Percentiles rank a stretch among this genome's conserved stretches.
phyloP scores from a whole-genome alignment of 2,329 filamentous ascomycete genomes.

The Pezizomycotina sp. region DNA sequence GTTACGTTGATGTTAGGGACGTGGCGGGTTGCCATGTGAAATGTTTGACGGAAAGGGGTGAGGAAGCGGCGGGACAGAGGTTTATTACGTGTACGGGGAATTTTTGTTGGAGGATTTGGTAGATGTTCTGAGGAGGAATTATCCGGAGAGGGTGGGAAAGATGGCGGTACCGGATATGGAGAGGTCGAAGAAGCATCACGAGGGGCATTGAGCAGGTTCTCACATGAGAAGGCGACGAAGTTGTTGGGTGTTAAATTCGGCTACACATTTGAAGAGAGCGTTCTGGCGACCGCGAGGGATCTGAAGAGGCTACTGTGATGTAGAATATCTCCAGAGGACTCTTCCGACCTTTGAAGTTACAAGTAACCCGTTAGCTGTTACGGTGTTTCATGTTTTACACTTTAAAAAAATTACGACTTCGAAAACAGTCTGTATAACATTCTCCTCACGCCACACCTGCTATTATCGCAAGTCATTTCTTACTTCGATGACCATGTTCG shows the following conservation, averaged over 20 bases:
- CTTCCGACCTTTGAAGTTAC: too few relatives aligned
- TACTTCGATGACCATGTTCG: too few relatives aligned
- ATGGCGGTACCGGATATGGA: constrained; percentile 30
- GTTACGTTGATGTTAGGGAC: constrained; percentile 29
- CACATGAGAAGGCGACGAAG: constrained; percentile 38
- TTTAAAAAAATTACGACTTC: too few relatives aligned
- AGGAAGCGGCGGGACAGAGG: constrained; percentile 42
- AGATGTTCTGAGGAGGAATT: constrained; percentile 39
- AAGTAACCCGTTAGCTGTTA: too few relatives aligned
- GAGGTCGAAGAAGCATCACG: constrained; percentile 27
- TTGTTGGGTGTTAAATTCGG: constrained; percentile 45
- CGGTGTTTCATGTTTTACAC: too few relatives aligned
- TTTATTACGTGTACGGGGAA: constrained; percentile 47
- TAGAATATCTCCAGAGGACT: too few relatives aligned
- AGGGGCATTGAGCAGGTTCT: neutral
- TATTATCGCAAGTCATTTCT: too few relatives aligned
- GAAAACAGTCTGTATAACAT: too few relatives aligned
- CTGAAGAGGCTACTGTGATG: constrained; percentile 25
- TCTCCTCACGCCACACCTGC: too few relatives aligned
- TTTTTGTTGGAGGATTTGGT: constrained; percentile 45
- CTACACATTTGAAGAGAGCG: constrained; percentile 40
- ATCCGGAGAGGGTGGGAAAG: constrained; percentile 36
- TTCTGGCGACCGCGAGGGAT: constrained; percentile 41
- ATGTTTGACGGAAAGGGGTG: constrained; percentile 39
- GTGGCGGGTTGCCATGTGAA: constrained; percentile 48